Conservation (phyloP, 495 filamentous ascomycete genomes). For the Hypoxylon rickii region DNA sequence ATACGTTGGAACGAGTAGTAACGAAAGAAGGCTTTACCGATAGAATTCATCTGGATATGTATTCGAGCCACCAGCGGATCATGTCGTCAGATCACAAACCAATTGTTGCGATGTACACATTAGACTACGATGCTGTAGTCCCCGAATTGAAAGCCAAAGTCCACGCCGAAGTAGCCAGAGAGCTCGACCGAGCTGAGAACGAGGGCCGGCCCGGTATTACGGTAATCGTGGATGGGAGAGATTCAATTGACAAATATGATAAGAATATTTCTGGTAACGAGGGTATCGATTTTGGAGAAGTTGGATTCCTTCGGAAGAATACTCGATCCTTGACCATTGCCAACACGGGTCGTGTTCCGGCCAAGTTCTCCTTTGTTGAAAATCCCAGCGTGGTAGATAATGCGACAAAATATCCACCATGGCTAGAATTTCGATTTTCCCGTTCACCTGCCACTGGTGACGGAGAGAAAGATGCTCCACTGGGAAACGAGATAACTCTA, state of each 20-base stretch:
- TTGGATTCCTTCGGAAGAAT: constrained; percentile 68
- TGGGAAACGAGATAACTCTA: constrained; percentile 43
- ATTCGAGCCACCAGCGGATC: constrained; percentile 85
- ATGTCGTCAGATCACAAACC: constrained; percentile 97
- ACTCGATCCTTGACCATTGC: constrained; percentile 76
- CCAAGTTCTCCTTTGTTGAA: constrained; percentile 75
- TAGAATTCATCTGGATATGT: constrained; percentile 68
- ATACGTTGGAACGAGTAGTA: constrained; percentile 45
- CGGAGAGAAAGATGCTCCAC: constrained; percentile 21
- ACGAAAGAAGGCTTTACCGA: constrained; percentile 65
- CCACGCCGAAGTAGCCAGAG: constrained; percentile 83
- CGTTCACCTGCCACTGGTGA: constrained; percentile 31
- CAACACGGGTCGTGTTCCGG: constrained; percentile 82
- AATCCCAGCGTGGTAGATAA: constrained; percentile 59
- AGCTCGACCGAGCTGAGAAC: constrained; percentile 91
- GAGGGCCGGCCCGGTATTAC: constrained; percentile 85
- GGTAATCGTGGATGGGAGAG: constrained; percentile 71
- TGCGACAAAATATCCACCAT: constrained; percentile 50
- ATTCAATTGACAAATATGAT: constrained; percentile 17
- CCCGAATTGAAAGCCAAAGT: constrained; percentile 80
- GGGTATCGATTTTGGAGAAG: constrained; percentile 75
- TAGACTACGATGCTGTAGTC: constrained; percentile 84
- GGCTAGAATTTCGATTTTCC: constrained; percentile 71
- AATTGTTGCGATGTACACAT: constrained; percentile 73
- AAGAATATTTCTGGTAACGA: constrained; percentile 42